These are phyloP conservation scores for Apostasia shenzhenica DNA, from an alignment of 106 monocot species.

Conservation along the genomic window DNA sequence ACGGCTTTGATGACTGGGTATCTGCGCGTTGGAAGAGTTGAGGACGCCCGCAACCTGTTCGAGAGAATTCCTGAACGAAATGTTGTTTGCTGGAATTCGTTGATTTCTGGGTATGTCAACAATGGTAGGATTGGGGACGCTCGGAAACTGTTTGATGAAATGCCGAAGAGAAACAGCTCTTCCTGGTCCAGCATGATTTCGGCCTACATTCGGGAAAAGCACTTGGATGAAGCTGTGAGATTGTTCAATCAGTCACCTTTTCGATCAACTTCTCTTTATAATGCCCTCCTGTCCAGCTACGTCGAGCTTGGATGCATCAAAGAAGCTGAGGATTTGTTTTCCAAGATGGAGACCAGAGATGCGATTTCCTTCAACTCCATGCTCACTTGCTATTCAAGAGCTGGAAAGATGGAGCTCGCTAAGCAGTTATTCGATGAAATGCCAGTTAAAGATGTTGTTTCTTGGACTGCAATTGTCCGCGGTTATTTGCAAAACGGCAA, in stretches of 20 bases:
- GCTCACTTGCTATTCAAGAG: constrained; percentile 45
- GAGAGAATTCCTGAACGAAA: constrained; percentile 53
- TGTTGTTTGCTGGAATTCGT: constrained; percentile 69
- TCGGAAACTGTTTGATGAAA: constrained; percentile 48
- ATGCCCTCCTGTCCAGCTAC: constrained; percentile 47
- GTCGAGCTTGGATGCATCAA: constrained; percentile 33
- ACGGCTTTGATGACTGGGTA: constrained; percentile 49
- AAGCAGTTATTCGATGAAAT: constrained; percentile 39
- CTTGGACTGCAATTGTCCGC: constrained; percentile 54
- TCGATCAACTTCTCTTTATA: constrained; percentile 25
- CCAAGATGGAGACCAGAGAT: constrained; percentile 26
- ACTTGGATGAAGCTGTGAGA: constrained; percentile 31
- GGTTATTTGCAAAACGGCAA: constrained; percentile 41
- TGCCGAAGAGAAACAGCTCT: constrained; percentile 40
- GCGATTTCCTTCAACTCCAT: constrained; percentile 49
- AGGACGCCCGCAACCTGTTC: constrained; percentile 44
- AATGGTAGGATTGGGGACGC: constrained; percentile 33
- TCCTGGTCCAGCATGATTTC: constrained; percentile 65
- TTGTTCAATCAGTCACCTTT: constrained; percentile 33
- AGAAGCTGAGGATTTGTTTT: constrained; percentile 42
- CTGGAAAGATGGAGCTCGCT: constrained; percentile 37
- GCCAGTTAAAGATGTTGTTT: constrained; percentile 47
- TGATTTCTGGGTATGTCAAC: constrained; percentile 43
- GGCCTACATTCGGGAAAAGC: constrained; percentile 43
- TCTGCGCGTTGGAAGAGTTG: constrained; percentile 28